These are phyloP conservation scores for Elongisporangium anandrum DNA, from an alignment of 352 stramenopile species.

Conservation along the genomic window DNA sequence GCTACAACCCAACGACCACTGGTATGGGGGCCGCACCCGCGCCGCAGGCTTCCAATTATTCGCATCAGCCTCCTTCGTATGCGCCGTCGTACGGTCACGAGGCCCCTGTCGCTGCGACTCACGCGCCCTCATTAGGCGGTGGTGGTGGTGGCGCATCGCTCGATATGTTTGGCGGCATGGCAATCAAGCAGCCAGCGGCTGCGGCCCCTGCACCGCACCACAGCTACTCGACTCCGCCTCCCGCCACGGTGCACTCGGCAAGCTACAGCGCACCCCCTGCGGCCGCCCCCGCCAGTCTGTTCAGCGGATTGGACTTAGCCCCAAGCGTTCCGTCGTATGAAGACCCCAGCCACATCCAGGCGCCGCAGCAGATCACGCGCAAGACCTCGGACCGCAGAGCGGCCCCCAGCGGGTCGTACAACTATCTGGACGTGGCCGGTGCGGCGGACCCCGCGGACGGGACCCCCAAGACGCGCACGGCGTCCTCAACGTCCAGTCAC, in stretches of 20 bases:
- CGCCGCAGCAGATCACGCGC: constrained; percentile 8
- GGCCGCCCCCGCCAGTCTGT: constrained; percentile 24
- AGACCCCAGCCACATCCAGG: constrained; percentile 15
- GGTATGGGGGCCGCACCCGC: constrained; percentile 9
- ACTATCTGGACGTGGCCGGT: constrained; percentile 50
- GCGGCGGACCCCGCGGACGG: constrained; percentile 6
- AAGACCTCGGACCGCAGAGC: constrained; percentile 20
- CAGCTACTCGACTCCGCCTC: background rate
- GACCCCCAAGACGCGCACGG: constrained; percentile 5
- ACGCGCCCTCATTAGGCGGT: background rate
- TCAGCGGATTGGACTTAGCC: constrained; percentile 52
- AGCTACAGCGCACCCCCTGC: constrained; percentile 2
- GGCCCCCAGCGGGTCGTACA: constrained; percentile 37
- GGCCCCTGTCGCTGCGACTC: background rate
- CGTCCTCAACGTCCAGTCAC: constrained; percentile 15
- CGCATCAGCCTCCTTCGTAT: background rate
- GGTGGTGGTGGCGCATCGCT: constrained; percentile 7
- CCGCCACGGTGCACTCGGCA: background rate
- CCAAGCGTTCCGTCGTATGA: constrained; percentile 4
- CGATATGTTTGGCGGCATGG: constrained; percentile 82
- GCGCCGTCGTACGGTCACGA: background rate
- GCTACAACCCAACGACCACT: constrained; percentile 7
- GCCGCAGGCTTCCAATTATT: background rate
- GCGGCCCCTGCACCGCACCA: constrained; percentile 5
- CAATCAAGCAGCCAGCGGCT: constrained; percentile 32